Base-by-base conservation (phyloP, 306 rosid genomes). In the Dryas drummondii region DNA sequence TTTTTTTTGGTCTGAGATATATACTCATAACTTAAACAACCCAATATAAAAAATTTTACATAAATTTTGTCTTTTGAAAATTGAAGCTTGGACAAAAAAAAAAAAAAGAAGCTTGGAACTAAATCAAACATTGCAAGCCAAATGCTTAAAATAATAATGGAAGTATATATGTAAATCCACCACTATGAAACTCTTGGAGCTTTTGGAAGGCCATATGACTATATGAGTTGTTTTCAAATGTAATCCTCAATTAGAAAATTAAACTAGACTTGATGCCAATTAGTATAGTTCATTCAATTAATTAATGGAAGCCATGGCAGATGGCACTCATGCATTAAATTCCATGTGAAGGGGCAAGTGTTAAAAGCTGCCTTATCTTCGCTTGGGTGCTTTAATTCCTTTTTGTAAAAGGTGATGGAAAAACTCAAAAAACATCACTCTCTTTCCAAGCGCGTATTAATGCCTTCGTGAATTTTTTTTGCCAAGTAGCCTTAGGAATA, bases 321-420 rank as follows among this genome's bases (percentile, higher is more conserved):
- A 66, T 72, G 77, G 52, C 44, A 26, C 16, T 17, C 5, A 15
- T 26, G 69, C 54, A 13, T 64, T 56, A 63, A 52, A 63, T 53
- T 9, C 1, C 42, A 9, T 45, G 50, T 54, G 52, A 27, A 78
- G 52, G 68, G 72, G 5, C 61, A 72, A 66, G 47, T 70, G 27
- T 62, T 1, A 15, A 42, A 56, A 51, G n/a, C 68, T 9, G 16
- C 47, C 45, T 32, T 27, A 73, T 59, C 68, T 49, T 47, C 66
- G 61, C 9, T 45, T 9, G 2, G 17, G 70, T 66, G 70, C 41
- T 59, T 49, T 63, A 11, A 75, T 50, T 13, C 41, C 8, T 15
- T 40, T 64, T n/a, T 6, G 42, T 27, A 7, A 48, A 51, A 50
- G 47, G 32, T 46, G 0, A 72, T 64, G 49, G 10, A 6, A 40